Evolutionary conservation across 371 early-diverging fungal genomes (phyloP), one percentile per base, ranked within the genome.

Genomic region (Mycotypha africana): DNA sequence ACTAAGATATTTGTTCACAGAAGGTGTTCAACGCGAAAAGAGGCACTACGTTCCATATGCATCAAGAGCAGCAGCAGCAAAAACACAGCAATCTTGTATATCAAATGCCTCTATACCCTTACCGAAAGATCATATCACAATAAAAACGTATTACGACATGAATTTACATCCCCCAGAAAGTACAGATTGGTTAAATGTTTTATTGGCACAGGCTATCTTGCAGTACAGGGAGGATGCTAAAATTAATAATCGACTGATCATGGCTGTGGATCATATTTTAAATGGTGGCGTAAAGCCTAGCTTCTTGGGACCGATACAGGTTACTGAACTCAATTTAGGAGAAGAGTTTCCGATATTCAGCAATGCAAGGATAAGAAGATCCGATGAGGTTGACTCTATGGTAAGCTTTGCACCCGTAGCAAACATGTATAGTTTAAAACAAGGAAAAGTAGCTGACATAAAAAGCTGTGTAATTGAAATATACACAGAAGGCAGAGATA

Each of bases 141-240:
- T 71, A 14, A 80, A 81, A 51, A 82, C 81, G 2, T 62, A 74
- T n/a, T 85, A 85, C 48, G 79, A 81, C 40, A 47, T 81, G 17
- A 55, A 69, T 19, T 74, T 81, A 26, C 85, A 82, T 45, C 65
- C 74, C 17, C 79, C 87, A 0, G 97, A 96, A 57, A 82, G 91
- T 24, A 81, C 87, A 45, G 91, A 92, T 53, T 96, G 97, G 97
- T 79, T 94, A 36, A 94, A 90, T 39, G 92, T 94, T 3, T 60
- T 96, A 30, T 40, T 93, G 26, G 97, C 92, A 0, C 93, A 93
- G 63, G 72, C 84, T 0, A 81, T 94, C 25, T 70, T 86, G 32
- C 82, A 85, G 41, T 91, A 89, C 58, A 74, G 97, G 33, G 80
- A 83, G 21, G 93, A 94, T 49, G 85, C 86, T 3, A 82, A 81